Evolutionary conservation across 306 rosid species (phyloP), one percentile per base, ranked within the genome.

Genomic region (Canavalia ensiformis): DNA sequence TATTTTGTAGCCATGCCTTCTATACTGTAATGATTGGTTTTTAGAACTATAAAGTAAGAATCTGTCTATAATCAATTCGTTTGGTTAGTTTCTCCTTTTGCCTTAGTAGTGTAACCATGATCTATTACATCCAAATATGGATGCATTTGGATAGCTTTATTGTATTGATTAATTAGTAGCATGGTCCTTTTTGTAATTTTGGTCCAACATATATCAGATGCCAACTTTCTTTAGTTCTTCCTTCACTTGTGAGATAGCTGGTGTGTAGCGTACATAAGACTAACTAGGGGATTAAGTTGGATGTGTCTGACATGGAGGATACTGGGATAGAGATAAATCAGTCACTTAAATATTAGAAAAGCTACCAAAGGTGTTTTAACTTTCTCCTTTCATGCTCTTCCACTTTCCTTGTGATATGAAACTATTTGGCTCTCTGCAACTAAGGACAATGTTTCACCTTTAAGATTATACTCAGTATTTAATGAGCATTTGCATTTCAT

Each of bases 401-500:
- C 31, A 39, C 18, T 42, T 52, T 9, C 33, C 64, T 39, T 77
- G 6, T 4, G 47, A 8, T 8, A 31, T 10, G 29, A 74, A 25
- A 29, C 31, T 29, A 12, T 13, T 13, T 45, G 18, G 28, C 57
- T 28, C 52, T 44, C 52, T 29, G n/a, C 49, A 72, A 25, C 49
- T 51, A 35, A 35, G 47, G 64, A 3, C 12, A 55, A 56, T 29
- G 55, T 42, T 39, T 72, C 1, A 1, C 28, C 33, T 39, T 66
- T 39, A 42, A 18, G 72, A 8, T 68, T 68, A 28, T 44, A 30
- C 56, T 46, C 25, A 29, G 50, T 42, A 54, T 68, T 49, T 51
- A 2, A 18, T 65, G 12, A 57, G 68, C 46, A 49, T 66, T 62
- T 72, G 62, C 42, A 51, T 33, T 56, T 44, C 66, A 67, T 47